These are phyloP conservation scores for Picea sitchensis DNA, from an alignment of 75 land plant species.

Conservation along the genomic window DNA sequence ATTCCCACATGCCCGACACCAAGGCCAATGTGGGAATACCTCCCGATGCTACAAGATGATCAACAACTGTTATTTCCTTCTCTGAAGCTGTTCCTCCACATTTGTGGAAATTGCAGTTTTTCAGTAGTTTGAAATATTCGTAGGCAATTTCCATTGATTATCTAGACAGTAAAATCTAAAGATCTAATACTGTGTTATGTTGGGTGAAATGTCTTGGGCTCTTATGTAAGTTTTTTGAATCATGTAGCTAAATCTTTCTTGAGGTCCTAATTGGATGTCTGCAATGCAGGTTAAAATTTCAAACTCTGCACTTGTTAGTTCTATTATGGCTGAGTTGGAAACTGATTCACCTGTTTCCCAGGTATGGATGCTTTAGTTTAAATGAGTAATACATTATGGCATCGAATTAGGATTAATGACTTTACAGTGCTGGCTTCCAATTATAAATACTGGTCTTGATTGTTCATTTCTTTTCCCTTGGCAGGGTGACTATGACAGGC, in stretches of 20 bases:
- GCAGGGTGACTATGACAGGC: constrained; percentile 88
- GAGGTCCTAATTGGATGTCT: not conserved
- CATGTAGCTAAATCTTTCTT: not conserved
- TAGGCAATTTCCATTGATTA: too few relatives aligned
- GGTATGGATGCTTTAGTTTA: constrained; percentile 30
- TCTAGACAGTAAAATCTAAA: too few relatives aligned
- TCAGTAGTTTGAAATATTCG: too few relatives aligned
- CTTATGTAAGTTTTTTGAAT: not conserved
- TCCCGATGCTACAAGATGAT: too few relatives aligned
- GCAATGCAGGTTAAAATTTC: constrained; percentile 78
- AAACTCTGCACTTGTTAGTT: constrained; percentile 92
- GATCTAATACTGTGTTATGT: not conserved
- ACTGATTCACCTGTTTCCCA: constrained; percentile 88
- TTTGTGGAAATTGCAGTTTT: too few relatives aligned
- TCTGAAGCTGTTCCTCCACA: too few relatives aligned
- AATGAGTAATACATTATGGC: not conserved
- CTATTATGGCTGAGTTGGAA: constrained; percentile 92
- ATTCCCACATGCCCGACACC: too few relatives aligned
- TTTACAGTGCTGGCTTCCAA: not conserved
- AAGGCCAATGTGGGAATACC: too few relatives aligned
- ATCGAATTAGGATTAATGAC: not conserved
- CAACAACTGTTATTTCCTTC: too few relatives aligned
- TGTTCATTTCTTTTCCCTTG: not conserved
- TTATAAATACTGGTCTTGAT: not conserved
- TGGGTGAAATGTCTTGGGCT: not conserved